Evolutionary conservation across 2,329 filamentous ascomycete genomes (phyloP).

Genomic region (Fusarium longipes): DNA sequence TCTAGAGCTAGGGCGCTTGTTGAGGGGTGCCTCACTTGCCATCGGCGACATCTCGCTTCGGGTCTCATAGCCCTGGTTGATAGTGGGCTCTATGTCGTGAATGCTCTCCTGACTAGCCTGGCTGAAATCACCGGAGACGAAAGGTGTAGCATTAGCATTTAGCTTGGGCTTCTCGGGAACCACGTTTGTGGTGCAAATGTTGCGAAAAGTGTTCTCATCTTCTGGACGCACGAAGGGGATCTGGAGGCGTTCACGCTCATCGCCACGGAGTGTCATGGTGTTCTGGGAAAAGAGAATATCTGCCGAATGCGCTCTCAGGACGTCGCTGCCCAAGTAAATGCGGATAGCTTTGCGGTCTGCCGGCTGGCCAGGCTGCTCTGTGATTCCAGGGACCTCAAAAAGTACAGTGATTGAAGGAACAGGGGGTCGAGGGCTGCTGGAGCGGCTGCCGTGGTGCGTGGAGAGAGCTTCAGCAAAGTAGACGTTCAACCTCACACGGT

Average conservation of each 20-base stretch:
- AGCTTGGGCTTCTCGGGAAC: slow-evolving; percentile 67
- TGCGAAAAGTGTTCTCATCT: slow-evolving; percentile 82
- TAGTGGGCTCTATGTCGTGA: slow-evolving; percentile 23
- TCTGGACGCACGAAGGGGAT: slow-evolving; percentile 94
- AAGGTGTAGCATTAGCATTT: slow-evolving; percentile 63
- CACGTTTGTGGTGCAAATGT: slow-evolving; percentile 73
- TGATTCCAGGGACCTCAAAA: slow-evolving; percentile 76
- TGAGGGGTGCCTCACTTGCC: slow-evolving; percentile 50
- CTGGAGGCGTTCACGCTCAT: slow-evolving; percentile 86
- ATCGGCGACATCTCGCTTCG: slow-evolving; percentile 52
- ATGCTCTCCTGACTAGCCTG: slow-evolving; percentile 37
- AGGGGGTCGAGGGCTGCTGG: slow-evolving; percentile 72
- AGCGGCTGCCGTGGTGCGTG: slow-evolving; percentile 77
- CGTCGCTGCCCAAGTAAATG: slow-evolving; percentile 90
- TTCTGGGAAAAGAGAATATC: slow-evolving; percentile 95
- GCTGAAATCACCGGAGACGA: slow-evolving; percentile 53
- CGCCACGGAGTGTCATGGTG: slow-evolving; percentile 85
- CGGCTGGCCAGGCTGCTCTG: slow-evolving; percentile 55
- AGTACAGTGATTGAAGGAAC: slow-evolving; percentile 83
- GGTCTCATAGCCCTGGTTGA: slow-evolving; percentile 44
- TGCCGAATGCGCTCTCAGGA: slow-evolving; percentile 85
- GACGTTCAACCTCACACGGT: slow-evolving; percentile 80
- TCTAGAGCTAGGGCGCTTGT: slow-evolving; percentile 51
- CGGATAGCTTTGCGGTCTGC: slow-evolving; percentile 73
- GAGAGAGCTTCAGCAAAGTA: slow-evolving; percentile 93